Conservation (phyloP, 2,329 filamentous ascomycete species). For the Fusarium mangiferae region DNA sequence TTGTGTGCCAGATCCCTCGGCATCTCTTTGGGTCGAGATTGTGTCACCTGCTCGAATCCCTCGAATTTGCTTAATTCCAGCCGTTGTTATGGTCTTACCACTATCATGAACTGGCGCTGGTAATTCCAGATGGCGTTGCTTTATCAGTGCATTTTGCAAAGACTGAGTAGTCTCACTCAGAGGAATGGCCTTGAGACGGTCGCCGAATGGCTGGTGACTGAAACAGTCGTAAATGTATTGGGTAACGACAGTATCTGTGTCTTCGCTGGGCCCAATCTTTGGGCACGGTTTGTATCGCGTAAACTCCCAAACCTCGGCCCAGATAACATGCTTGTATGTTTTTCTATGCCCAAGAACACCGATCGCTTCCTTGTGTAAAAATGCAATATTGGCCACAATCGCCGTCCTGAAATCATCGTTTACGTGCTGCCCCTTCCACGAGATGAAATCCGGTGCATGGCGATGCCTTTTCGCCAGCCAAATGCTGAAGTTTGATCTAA, state of each 20-base stretch:
- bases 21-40: slow-evolving; percentile 59
- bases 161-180: slow-evolving; percentile 42
- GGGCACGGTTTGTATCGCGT: slow-evolving; percentile 46
- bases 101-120: slow-evolving; percentile 37
- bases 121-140: slow-evolving; percentile 43
- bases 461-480: slow-evolving; percentile 66
- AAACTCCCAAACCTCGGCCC: slow-evolving; percentile 61
- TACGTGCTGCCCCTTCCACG: slow-evolving; percentile 64
- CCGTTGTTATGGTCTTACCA: slow-evolving; percentile 36
- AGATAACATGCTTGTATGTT: slow-evolving; percentile 58
- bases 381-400: slow-evolving; percentile 68
- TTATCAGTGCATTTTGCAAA: slow-evolving; percentile 45
- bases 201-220: slow-evolving; percentile 67
- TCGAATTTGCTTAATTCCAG: slow-evolving; percentile 38
- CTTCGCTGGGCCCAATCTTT: background rate
- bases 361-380: slow-evolving; percentile 72
- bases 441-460: slow-evolving; percentile 53
- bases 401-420: slow-evolving; percentile 70
- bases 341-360: slow-evolving; percentile 55
- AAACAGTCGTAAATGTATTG: slow-evolving; percentile 75
- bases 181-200: slow-evolving; percentile 56
- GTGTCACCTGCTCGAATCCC: slow-evolving; percentile 58
- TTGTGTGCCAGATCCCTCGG: slow-evolving; percentile 57
- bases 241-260: slow-evolving; percentile 70
- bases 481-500: slow-evolving; percentile 64